phyloP scores from a whole-genome alignment of 805 yeast genomes.

The Metschnikowia cerradonensis region DNA sequence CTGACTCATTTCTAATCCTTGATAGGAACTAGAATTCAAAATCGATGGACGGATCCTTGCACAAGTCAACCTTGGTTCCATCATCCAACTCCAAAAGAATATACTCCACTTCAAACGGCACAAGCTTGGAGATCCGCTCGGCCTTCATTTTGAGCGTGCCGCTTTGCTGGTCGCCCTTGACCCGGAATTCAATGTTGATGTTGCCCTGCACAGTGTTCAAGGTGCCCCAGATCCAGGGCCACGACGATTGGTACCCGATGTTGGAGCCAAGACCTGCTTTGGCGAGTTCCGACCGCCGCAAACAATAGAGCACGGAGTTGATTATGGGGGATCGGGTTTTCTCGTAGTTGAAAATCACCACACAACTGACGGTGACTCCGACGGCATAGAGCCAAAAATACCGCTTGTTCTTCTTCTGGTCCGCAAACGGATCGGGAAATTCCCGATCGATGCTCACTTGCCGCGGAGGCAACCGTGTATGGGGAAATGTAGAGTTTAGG shows the following conservation, averaged over 20 bases:
- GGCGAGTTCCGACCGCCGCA: constrained; percentile 70
- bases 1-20: too few species aligned
- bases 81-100: constrained; percentile 27
- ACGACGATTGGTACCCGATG: constrained; percentile 64
- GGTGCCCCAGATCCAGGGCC: constrained; percentile 89
- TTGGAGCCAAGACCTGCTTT: constrained; percentile 65
- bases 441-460: constrained; percentile 66
- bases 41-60: constrained; percentile 25
- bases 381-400: constrained; percentile 48
- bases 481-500: not conserved
- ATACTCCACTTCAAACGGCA: constrained; percentile 38
- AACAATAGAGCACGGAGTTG: constrained; percentile 77
- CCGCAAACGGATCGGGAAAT: constrained; percentile 74
- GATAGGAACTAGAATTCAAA: constrained; percentile 19
- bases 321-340: constrained; percentile 87
- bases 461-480: not conserved
- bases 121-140: constrained; percentile 55
- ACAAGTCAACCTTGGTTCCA: constrained; percentile 24
- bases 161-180: constrained; percentile 58
- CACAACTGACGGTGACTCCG: constrained; percentile 37
- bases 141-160: constrained; percentile 66
- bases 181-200: constrained; percentile 67
- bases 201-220: constrained; percentile 79
- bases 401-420: constrained; percentile 45
- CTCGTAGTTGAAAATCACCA: constrained; percentile 84